Percentiles rank a stretch among this genome's conserved stretches.
Conservation (phyloP, 306 rosid species). For the Corylus avellana region DNA sequence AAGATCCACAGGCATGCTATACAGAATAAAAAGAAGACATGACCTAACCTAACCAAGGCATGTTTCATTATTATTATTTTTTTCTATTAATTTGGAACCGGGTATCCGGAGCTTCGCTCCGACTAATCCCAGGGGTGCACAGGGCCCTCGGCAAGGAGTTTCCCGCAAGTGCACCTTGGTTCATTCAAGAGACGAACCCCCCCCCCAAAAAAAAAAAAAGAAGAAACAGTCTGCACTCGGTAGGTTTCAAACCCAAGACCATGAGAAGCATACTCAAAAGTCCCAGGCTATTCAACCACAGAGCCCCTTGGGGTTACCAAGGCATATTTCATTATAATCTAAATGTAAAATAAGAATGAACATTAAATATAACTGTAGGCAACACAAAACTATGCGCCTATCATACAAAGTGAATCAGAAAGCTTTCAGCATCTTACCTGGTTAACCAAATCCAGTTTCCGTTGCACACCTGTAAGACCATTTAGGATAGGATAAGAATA, state of each 20-base stretch:
- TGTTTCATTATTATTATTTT: background rate
- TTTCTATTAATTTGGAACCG: too few species aligned
- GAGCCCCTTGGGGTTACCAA: background rate
- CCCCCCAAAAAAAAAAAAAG: too few species aligned
- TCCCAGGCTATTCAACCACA: too few species aligned
- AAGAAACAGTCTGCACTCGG: too few species aligned
- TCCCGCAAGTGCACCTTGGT: too few species aligned
- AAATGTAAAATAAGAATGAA: background rate
- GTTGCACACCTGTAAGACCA: conserved; percentile 76
- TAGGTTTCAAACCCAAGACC: too few species aligned
- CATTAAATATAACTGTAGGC: background rate
- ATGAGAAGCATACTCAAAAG: too few species aligned
- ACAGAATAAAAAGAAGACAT: background rate
- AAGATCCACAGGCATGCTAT: background rate
- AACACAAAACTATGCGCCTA: background rate
- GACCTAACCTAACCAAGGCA: background rate
- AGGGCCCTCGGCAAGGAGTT: too few species aligned
- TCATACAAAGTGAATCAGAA: background rate
- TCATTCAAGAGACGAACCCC: too few species aligned
- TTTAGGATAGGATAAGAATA: conserved; percentile 27
- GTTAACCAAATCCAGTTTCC: conserved; percentile 79
- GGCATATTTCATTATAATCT: background rate
- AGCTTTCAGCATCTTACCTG: conserved; percentile 49
- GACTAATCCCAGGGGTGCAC: too few species aligned
- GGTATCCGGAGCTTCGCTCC: too few species aligned